phyloP scores from a whole-genome alignment of 1,284 basidiomycete genomes.

The Cryptococcus sp. region DNA sequence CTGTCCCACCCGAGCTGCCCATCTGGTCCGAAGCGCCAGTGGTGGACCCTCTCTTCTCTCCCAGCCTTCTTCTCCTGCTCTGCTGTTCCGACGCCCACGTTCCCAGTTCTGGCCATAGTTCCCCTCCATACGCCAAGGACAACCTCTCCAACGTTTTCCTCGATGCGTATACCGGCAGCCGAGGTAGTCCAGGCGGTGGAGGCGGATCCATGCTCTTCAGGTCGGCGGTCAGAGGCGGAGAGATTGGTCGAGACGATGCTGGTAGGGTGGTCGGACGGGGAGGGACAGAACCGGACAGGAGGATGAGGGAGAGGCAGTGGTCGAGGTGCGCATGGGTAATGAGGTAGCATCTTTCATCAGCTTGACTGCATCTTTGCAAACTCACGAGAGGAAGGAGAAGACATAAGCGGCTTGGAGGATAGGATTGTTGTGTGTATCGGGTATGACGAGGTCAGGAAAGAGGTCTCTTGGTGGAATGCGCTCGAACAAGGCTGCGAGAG shows the following conservation, averaged over 20 bases:
- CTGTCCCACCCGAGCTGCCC: constrained; percentile 13
- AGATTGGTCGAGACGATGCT: constrained; percentile 8
- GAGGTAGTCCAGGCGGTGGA: constrained; percentile 4
- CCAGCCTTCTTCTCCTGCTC: not conserved
- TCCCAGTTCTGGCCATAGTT: constrained; percentile 44
- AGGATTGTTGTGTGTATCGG: constrained; percentile 30
- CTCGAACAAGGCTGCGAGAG: constrained; percentile 28
- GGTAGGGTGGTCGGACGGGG: constrained; percentile 10
- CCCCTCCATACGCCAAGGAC: constrained; percentile 36
- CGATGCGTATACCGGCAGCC: constrained; percentile 38
- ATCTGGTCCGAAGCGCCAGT: constrained; percentile 1
- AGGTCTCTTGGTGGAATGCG: constrained; percentile 7
- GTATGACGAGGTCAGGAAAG: constrained; percentile 36
- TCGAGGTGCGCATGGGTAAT: constrained; percentile 47
- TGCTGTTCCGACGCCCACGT: constrained; percentile 25
- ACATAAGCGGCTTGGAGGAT: constrained; percentile 42
- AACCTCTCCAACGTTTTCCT: constrained; percentile 34
- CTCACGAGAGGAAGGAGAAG: constrained; percentile 42
- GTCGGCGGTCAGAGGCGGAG: constrained; percentile 2
- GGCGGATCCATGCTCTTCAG: not conserved
- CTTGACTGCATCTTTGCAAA: not conserved
- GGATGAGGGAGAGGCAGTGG: constrained; percentile 40
- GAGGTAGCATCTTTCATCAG: constrained; percentile 40
- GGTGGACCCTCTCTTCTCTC: not conserved
- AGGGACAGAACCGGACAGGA: constrained; percentile 42